phyloP scores from a whole-genome alignment of 116 monocot genomes.

The Zostera marina region DNA sequence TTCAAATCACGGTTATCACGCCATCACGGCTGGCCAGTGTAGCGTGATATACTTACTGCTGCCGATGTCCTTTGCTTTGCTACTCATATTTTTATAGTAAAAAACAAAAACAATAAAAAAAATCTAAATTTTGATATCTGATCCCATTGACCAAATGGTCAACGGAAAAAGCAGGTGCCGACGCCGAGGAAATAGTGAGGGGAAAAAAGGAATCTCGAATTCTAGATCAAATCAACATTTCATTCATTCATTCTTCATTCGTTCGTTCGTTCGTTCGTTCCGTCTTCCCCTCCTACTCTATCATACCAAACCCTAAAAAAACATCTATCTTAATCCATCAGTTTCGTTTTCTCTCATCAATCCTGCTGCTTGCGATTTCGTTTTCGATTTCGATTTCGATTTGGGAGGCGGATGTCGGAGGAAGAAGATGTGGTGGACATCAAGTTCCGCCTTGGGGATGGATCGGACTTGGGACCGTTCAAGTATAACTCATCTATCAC shows the following conservation, averaged over 20 bases:
- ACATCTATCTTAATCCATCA: background rate
- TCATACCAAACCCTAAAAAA: background rate
- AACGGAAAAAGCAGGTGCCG: conserved; percentile 1
- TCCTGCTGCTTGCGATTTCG: background rate
- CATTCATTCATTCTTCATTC: background rate
- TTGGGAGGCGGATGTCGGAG: background rate
- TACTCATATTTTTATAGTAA: too few relatives aligned
- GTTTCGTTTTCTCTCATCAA: background rate
- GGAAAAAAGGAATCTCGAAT: background rate
- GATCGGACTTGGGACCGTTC: conserved; percentile 1
- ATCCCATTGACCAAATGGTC: background rate
- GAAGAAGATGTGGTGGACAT: background rate
- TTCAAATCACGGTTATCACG: too few relatives aligned
- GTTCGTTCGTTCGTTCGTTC: background rate
- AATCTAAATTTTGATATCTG: too few relatives aligned
- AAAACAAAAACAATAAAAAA: too few relatives aligned
- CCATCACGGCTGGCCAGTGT: too few relatives aligned
- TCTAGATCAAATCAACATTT: background rate
- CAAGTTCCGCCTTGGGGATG: conserved; percentile 2
- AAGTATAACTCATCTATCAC: background rate
- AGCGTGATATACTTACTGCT: too few relatives aligned
- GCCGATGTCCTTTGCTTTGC: too few relatives aligned
- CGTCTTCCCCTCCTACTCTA: background rate
- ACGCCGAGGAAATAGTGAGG: background rate
- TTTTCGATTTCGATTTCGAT: too few relatives aligned